Percentiles rank a stretch among this genome's conserved stretches.
Evolutionary conservation across 2,329 filamentous ascomycete species (phyloP).

Genomic region (Pseudogymnoascus destructans): DNA sequence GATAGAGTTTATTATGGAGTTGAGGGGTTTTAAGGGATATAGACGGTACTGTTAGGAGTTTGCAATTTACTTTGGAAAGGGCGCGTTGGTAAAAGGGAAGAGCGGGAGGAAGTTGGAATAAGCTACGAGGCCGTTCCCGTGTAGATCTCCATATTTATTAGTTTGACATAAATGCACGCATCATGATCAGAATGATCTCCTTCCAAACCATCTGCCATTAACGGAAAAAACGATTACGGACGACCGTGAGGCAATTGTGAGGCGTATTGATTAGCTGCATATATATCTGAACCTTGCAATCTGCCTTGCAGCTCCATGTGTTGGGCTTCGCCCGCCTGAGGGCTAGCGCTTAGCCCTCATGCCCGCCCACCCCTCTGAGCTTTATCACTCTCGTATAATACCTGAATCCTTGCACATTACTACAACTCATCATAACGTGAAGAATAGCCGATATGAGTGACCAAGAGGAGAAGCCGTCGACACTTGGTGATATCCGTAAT

Average conservation of each 20-base stretch:
- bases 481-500: neutral
- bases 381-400: neutral
- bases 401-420: neutral
- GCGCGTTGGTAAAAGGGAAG: neutral
- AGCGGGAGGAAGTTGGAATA: neutral
- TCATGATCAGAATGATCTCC: neutral
- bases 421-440: neutral
- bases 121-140: neutral
- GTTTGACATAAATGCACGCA: neutral
- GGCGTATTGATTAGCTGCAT: neutral
- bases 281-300: neutral
- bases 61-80: neutral
- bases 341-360: neutral
- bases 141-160: neutral
- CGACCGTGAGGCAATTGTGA: neutral
- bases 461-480: neutral
- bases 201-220: neutral
- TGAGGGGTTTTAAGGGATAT: neutral
- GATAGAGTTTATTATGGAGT: neutral
- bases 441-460: neutral
- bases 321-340: neutral
- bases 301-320: neutral
- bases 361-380: neutral
- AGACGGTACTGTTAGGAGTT: neutral
- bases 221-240: neutral